These are phyloP conservation scores for Keithomyces neogunnii DNA, from an alignment of 2,329 filamentous ascomycete genomes.

Conservation along the genomic window DNA sequence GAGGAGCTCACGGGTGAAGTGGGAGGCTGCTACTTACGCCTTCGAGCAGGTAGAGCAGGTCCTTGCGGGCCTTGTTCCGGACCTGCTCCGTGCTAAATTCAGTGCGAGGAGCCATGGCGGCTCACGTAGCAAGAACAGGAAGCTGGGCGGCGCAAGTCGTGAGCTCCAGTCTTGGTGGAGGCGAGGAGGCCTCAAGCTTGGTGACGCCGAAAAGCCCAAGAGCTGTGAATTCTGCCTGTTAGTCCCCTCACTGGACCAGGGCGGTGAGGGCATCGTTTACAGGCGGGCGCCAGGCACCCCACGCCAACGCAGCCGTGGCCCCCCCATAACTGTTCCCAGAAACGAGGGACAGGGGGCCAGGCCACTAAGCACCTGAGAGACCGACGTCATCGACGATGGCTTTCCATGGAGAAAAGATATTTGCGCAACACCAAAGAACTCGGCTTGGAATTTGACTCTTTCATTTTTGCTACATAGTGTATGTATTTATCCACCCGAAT, in stretches of 20 bases:
- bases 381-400: too few species aligned
- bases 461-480: neutral
- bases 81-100: slow-evolving; percentile 70
- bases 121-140: slow-evolving; percentile 27
- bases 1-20: slow-evolving; percentile 16
- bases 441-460: too few species aligned
- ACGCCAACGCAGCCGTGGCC: too few species aligned
- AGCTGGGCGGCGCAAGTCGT: neutral
- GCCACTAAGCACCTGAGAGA: too few species aligned
- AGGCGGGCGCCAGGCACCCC: neutral
- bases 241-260: neutral
- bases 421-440: too few species aligned
- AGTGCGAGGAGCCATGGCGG: slow-evolving; percentile 59
- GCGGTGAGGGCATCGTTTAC: slow-evolving; percentile 4
- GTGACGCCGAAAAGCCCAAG: slow-evolving; percentile 1
- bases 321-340: too few species aligned
- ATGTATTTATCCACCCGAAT: neutral
- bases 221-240: slow-evolving; percentile 1
- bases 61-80: slow-evolving; percentile 74
- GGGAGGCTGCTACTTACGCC: slow-evolving; percentile 60
- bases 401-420: too few species aligned
- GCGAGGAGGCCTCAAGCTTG: neutral
- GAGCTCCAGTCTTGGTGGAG: slow-evolving; percentile 3
- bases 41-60: slow-evolving; percentile 85
- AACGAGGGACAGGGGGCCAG: too few species aligned